phyloP scores from a whole-genome alignment of 441 rosid genomes.

The Populus hybrid region DNA sequence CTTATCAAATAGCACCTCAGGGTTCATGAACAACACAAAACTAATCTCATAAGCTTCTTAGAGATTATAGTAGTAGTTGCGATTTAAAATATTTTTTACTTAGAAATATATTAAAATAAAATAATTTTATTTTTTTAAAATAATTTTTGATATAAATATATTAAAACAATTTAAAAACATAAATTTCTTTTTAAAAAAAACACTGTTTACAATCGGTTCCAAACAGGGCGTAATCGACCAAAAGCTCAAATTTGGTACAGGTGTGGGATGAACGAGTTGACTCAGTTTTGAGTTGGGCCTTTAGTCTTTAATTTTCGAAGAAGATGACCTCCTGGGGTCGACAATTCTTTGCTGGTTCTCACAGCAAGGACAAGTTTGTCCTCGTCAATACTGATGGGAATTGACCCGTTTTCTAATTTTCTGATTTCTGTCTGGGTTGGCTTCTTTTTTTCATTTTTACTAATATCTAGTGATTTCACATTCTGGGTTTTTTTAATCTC shows the following conservation, averaged over 20 bases:
- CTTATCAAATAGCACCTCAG: too few species aligned
- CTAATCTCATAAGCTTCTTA: accelerated
- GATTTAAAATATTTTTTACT: too few species aligned
- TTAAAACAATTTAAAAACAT: too few species aligned
- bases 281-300: not conserved
- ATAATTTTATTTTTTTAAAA: too few species aligned
- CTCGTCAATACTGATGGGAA: not conserved
- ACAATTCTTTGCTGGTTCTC: not conserved
- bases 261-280: not conserved
- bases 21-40: too few species aligned
- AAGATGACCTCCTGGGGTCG: not conserved
- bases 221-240: not conserved
- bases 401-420: not conserved
- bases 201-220: too few species aligned
- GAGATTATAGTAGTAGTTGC: accelerated
- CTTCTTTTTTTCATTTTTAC: not conserved
- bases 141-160: too few species aligned
- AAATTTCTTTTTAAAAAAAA: too few species aligned
- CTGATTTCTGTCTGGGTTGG: not conserved
- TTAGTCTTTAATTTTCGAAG: not conserved
- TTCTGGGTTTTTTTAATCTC: not conserved
- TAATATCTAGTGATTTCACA: not conserved
- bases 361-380: not conserved
- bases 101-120: too few species aligned
- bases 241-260: not conserved